Base-by-base conservation (phyloP, 148 eudicot species). In the Linanthus parryae region DNA sequence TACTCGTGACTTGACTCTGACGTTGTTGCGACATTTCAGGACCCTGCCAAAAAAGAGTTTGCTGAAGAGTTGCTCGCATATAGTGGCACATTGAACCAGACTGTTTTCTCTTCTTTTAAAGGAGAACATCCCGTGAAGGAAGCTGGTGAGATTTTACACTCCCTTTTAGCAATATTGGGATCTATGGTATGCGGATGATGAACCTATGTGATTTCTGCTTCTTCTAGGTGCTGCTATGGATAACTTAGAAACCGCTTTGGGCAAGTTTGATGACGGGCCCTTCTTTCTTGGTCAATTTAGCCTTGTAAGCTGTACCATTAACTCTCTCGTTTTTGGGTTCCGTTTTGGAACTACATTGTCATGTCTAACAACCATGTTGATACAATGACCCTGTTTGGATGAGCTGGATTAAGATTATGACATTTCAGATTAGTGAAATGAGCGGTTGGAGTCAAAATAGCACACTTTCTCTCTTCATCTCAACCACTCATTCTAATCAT, bases 231-330 rank as follows among this genome's bases (percentile, higher is more conserved):
- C 64, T 59, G 80, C 64, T 31, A 78, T 85, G 57, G 83, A 88
- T 72, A 58, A 84, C 68, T 30, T 84, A 53, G 96, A 88, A 65
- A 68, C 66, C 23, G 77, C 92, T 44, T 85, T 88, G 59, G 59
- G 68, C 10, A 88, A 81, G 67, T 88, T 78, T 56, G 76, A 74
- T 52, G 92, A 81, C 51, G 96, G 92, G 2, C 85, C 83, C 48
- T 88, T 83, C 73, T 81, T 88, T 73, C 92, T 90, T 52, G 97
- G 83, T 47, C 78, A 85, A 58, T 78, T 85, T 63, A 83, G 95
- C 53, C 81, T 72, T 62, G 97, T 90, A 70, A 6, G 35, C 28
- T 52, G 26, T 38, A 24, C 8, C 34, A 25, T 28, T 2, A 0
- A 5, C 7, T 48, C 1, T 28, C 19, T 56, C 23, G 43, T 8